Percentiles rank a stretch among this genome's conserved stretches.
These are phyloP conservation scores for Chlorencoelia australis DNA, from an alignment of 2,329 filamentous ascomycete species.

Conservation along the genomic window DNA sequence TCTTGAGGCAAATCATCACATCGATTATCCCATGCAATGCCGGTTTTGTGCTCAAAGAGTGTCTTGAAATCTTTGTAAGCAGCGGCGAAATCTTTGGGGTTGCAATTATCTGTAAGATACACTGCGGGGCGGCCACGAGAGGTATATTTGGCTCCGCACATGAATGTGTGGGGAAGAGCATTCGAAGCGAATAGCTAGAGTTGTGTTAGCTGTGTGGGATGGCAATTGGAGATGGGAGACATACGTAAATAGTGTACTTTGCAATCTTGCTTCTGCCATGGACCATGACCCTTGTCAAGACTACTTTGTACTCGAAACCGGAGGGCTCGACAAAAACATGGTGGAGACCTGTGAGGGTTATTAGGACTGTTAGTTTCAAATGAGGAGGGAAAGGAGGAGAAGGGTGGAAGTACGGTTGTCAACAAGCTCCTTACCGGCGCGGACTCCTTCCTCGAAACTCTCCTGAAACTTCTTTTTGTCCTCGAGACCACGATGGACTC, in stretches of 20 bases:
- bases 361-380: conserved; percentile 6
- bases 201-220: conserved; percentile 4
- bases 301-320: conserved; percentile 54
- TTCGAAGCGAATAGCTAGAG: conserved; percentile 60
- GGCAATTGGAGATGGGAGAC: conserved; percentile 19
- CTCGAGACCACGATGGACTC: conserved; percentile 27
- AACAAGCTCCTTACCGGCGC: conserved; percentile 33
- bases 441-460: conserved; percentile 26
- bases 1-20: conserved; percentile 10
- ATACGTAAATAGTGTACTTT: conserved; percentile 49
- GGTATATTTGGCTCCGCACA: conserved; percentile 42
- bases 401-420: conserved; percentile 37
- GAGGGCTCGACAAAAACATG: conserved; percentile 54
- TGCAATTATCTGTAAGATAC: conserved; percentile 29
- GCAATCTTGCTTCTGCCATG: conserved; percentile 40
- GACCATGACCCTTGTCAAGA: conserved; percentile 43
- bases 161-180: conserved; percentile 48
- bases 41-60: conserved; percentile 50
- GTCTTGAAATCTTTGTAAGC: conserved; percentile 42
- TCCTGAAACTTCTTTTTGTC: conserved; percentile 30
- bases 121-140: conserved; percentile 24
- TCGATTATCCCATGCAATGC: conserved; percentile 49
- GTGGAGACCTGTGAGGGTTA: conserved; percentile 40
- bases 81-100: conserved; percentile 32
- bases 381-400: background rate